A percentile compares a stretch with the other conserved stretches of the same genome.
phyloP scores from a whole-genome alignment of 75 land plant species.

The Larix kaempferi region DNA sequence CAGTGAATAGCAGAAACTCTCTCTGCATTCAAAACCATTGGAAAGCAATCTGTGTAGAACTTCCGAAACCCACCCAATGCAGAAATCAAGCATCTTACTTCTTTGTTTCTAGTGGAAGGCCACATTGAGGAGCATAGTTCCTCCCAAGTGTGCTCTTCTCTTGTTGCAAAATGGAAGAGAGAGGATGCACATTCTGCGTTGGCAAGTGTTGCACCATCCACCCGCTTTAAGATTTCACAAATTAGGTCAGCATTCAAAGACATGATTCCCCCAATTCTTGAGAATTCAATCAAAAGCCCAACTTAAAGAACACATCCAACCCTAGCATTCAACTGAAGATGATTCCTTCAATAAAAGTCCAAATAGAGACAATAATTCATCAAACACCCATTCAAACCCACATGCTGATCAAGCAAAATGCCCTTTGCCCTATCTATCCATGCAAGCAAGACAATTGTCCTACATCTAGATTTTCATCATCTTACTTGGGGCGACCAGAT shows the following conservation, averaged over 20 bases:
- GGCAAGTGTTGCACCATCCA: slow-evolving; percentile 73
- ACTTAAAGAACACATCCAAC: no score
- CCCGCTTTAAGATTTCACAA: slow-evolving; percentile 65
- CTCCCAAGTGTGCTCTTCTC: slow-evolving; percentile 72
- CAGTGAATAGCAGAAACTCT: slow-evolving; percentile 20
- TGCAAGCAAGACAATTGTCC: no score
- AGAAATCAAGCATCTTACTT: slow-evolving; percentile 40
- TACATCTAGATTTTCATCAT: no score
- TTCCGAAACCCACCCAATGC: slow-evolving; percentile 72
- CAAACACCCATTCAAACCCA: no score
- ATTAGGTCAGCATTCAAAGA: slow-evolving; percentile 58
- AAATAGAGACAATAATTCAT: no score
- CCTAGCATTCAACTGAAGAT: no score
- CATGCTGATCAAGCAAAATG: no score
- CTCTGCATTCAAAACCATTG: slow-evolving; percentile 5
- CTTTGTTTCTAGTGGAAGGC: slow-evolving; percentile 67
- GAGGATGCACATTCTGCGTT: slow-evolving; percentile 68
- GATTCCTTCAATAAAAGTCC: no score
- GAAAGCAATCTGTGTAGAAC: slow-evolving; percentile 29
- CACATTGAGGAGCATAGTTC: slow-evolving; percentile 55
- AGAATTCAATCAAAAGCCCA: no score
- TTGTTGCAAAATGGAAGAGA: slow-evolving; percentile 40
- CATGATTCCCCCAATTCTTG: not conserved
- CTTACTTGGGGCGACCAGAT: no score
- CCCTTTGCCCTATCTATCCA: no score